Evolutionary conservation across 768 basidiomycete species (phyloP), one percentile per base, ranked within the genome.

Genomic region (Cystobasidium onofrii): DNA sequence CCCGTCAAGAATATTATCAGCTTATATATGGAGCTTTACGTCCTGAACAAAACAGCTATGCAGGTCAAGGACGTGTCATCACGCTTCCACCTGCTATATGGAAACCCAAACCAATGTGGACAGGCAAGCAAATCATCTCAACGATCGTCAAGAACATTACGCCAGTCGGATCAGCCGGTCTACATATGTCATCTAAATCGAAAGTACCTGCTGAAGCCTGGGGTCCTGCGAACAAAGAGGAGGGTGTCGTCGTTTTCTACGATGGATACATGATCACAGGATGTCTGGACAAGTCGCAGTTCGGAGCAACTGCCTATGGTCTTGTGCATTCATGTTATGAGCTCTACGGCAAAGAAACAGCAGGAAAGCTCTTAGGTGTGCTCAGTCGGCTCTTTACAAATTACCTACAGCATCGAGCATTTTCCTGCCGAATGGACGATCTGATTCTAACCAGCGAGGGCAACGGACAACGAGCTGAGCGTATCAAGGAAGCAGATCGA

Each of bases 381-480:
- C 87, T 98, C 74, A 91, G 91, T 80, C 88, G 96, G 67, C 83
- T 98, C 36, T 92, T 99, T 82, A 97, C 96, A 54, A 98, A 96
- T 80, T 98, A 91, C 82, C 84, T 99, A 67, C 95, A 98, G 78
- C 91, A 92, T 78, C 90, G 93, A 50, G 96, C 92, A 0, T 99
- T 99, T 83, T 93, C 94, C 1, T 99, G 96, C 82, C 88, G 96
- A 23, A 97, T 98, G 91, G 96, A 99, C 81, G 96, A 99, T 84
- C 85, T 99, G 52, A 88, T 90, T 64, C 84, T 99, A 62, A 97
- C 93, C 7, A 85, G 87, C 0, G 86, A 88, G 70, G 94, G 92
- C 25, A 89, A 98, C 80, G 80, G 81, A 54, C 84, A 84, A 72
- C 86, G 96, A 76, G 82, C 84, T 60, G 84, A 87, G 44, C 84